Evolutionary conservation across 2,329 filamentous ascomycete species (phyloP).

Genomic region (Aureobasidium uvarum): DNA sequence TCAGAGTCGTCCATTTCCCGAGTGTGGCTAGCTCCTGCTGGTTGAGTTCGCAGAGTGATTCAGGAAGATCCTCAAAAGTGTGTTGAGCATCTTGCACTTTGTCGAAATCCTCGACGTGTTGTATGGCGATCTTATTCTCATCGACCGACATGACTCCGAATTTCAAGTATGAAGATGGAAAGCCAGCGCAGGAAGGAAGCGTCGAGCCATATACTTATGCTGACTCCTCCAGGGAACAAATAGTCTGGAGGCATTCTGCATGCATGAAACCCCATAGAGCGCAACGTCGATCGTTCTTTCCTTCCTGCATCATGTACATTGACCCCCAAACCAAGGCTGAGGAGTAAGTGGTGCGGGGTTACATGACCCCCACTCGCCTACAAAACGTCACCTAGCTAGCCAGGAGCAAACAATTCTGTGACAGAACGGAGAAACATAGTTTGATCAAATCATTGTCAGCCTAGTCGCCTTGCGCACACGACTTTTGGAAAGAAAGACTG

Average conservation of each 20-base stretch:
- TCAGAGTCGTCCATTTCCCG: constrained; percentile 15
- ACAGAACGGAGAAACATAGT: not conserved
- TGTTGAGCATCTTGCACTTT: not conserved
- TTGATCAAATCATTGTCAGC: too few relatives aligned
- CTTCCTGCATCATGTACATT: not conserved
- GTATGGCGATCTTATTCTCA: constrained; percentile 11
- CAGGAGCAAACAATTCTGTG: not conserved
- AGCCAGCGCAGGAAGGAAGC: not conserved
- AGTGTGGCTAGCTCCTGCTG: constrained; percentile 1
- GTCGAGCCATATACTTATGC: constrained; percentile 8
- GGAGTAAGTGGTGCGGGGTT: constrained; percentile 8
- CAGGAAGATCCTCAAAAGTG: constrained; percentile 11
- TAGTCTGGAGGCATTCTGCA: not conserved
- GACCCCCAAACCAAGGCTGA: constrained; percentile 5
- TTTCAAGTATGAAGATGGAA: not conserved
- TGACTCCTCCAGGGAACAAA: not conserved
- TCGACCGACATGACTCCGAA: constrained; percentile 1
- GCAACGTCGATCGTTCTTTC: not conserved
- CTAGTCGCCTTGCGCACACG: not conserved
- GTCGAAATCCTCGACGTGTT: constrained; percentile 16
- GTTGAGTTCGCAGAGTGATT: constrained; percentile 5
- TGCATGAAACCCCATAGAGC: constrained; percentile 11
- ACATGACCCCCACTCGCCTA: not conserved
- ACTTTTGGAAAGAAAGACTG: not conserved
- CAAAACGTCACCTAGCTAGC: not conserved